Evolutionary conservation across 2,329 filamentous ascomycete genomes (phyloP).

Genomic region (Leptoxyphium fumago): DNA sequence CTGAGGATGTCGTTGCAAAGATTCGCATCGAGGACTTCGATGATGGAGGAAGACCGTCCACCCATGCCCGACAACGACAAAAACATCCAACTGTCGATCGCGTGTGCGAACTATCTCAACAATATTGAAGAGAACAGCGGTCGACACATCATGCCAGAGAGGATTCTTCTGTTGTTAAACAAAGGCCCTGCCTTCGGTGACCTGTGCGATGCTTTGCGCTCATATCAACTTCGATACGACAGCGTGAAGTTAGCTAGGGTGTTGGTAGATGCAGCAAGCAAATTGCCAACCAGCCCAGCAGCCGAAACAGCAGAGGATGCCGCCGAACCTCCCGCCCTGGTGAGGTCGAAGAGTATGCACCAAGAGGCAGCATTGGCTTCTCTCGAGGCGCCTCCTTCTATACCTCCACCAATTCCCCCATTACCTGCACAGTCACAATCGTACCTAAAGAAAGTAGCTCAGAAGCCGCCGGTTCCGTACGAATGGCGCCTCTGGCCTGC

Average conservation of each 20-base stretch:
- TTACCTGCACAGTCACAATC: not conserved
- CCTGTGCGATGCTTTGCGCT: slow-evolving; percentile 9
- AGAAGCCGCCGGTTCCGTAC: not conserved
- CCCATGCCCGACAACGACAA: slow-evolving; percentile 1
- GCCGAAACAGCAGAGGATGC: slow-evolving; percentile 3
- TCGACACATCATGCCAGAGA: slow-evolving; percentile 9
- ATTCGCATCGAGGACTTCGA: not conserved
- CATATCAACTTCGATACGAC: slow-evolving; percentile 8
- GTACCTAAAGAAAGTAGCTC: not conserved
- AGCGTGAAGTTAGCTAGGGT: slow-evolving; percentile 9
- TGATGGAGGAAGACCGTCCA: not conserved
- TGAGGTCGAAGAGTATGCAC: slow-evolving; percentile 5
- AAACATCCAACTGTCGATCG: slow-evolving; percentile 9
- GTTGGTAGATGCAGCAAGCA: slow-evolving; percentile 7
- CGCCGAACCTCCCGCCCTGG: not conserved
- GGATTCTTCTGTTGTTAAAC: slow-evolving; percentile 8
- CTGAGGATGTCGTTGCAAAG: not conserved
- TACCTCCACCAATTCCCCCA: not conserved
- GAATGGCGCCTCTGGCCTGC: not conserved
- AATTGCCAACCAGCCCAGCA: not conserved
- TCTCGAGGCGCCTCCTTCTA: slow-evolving; percentile 1
- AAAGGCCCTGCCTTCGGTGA: slow-evolving; percentile 9
- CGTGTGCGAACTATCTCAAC: slow-evolving; percentile 10
- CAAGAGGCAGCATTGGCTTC: slow-evolving; percentile 4
- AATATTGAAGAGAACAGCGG: slow-evolving; percentile 7